These are phyloP conservation scores for Diplodia seriata DNA, from an alignment of 2,329 filamentous ascomycete genomes.

Conservation along the genomic window DNA sequence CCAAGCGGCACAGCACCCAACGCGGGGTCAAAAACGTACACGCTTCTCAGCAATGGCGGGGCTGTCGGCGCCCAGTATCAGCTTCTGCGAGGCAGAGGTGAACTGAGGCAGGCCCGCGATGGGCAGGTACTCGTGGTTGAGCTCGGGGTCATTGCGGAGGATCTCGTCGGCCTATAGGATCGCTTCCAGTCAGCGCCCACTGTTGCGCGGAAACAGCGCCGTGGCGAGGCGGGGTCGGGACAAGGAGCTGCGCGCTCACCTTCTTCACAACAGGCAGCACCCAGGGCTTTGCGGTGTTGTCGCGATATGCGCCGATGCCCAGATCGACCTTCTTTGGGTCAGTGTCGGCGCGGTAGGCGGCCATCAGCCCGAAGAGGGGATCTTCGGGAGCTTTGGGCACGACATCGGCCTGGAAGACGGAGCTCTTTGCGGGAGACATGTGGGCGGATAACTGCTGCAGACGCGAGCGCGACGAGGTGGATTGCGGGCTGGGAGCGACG, in stretches of 20 bases:
- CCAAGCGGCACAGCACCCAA: background rate
- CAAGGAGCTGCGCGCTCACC: constrained; percentile 61
- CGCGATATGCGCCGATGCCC: constrained; percentile 93
- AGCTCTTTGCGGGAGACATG: constrained; percentile 68
- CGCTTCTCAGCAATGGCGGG: constrained; percentile 85
- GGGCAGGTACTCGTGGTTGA: constrained; percentile 98
- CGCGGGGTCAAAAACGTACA: constrained; percentile 49
- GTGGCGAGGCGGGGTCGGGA: background rate
- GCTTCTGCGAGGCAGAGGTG: constrained; percentile 87
- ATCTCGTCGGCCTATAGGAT: constrained; percentile 80
- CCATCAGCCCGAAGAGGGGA: constrained; percentile 90
- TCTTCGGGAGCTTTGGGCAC: constrained; percentile 94
- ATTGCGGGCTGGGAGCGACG: constrained; percentile 7
- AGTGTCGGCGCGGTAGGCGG: constrained; percentile 82
- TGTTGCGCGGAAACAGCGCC: constrained; percentile 8
- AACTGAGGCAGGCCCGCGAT: constrained; percentile 88
- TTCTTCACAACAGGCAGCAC: constrained; percentile 95
- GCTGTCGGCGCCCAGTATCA: constrained; percentile 81
- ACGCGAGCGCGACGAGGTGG: constrained; percentile 41
- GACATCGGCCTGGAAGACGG: constrained; percentile 75
- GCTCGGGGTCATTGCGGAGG: constrained; percentile 82
- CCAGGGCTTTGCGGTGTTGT: constrained; percentile 96
- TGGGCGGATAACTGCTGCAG: constrained; percentile 69
- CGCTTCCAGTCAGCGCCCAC: constrained; percentile 30
- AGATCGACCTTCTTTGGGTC: constrained; percentile 86